Base-by-base conservation (phyloP, 164 flowering plant species). In the Berberis thunbergii region DNA sequence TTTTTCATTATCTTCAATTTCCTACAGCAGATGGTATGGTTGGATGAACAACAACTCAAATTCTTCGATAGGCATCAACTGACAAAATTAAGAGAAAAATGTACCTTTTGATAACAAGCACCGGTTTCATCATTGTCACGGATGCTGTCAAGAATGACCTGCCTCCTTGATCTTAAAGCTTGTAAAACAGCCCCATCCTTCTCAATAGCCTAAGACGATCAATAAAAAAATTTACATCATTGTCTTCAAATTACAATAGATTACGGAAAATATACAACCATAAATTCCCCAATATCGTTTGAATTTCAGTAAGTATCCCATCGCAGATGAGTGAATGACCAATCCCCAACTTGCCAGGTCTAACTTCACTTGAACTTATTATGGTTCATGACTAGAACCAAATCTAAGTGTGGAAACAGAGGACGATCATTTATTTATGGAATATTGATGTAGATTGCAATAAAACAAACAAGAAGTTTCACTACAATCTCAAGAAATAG, bases 41-140 rank as follows among this genome's bases (percentile, higher is more conserved):
- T 65, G 54, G 54, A 6, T 42, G 6, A 59, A 41, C 26, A 26
- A 26, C 26, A 59, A 26, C 11, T 39, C 7, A n/a, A 59, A 26
- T 49, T 4, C 40, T 38, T 7, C 4, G 46, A 49, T 2, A 42
- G 38, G 3, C 39, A 53, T 49, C n/a, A 2, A 60, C 10, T 6
- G 5, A 26, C 1, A 26, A n/a, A 41, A 11, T 59, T 55, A 4
- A 62, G 26, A 6, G 60, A n/a, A 39, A 46, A 44, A 54, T 48
- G 26, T 61, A 88, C 97, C 88, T 81, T 84, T 62, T 76, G 81
- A 70, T 91, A 91, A 66, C 66, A 77, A 54, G 79, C 69, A 67
- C 89, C 94, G 69, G 83, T 80, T 73, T 85, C 97, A 72, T 91
- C 91, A 79, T 91, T 91, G 78, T 88, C 97, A 69, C 97, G 94